Evolutionary conservation across 1,284 basidiomycete species (phyloP).

Genomic region (Puccinia novopanici): DNA sequence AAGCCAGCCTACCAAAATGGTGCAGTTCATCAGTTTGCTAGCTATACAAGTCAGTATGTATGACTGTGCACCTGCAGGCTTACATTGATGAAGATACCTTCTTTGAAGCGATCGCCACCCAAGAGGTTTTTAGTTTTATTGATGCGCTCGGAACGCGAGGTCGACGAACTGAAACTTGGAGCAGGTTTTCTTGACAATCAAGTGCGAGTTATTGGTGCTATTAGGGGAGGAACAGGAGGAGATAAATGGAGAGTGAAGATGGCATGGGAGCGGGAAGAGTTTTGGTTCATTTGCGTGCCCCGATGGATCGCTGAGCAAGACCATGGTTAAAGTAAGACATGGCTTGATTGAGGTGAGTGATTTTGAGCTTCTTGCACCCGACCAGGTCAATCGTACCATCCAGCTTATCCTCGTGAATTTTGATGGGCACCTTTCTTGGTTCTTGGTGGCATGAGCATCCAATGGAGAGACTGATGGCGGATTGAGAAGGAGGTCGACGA

Average conservation of each 20-base stretch:
- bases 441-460: neutral
- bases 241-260: conserved; percentile 37
- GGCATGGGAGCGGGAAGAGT: too few relatives aligned
- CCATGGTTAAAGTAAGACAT: conserved; percentile 23
- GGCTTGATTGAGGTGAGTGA: neutral
- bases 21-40: too few relatives aligned
- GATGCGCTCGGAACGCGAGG: conserved; percentile 34
- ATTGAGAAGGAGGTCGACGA: conserved; percentile 24
- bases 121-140: conserved; percentile 33
- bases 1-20: conserved; percentile 46
- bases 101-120: conserved; percentile 46
- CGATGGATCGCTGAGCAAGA: conserved; percentile 13
- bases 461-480: neutral
- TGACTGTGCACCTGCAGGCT: too few relatives aligned
- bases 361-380: conserved; percentile 5
- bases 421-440: conserved; percentile 7
- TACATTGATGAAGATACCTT: conserved; percentile 46
- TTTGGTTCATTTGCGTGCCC: conserved; percentile 28
- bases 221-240: neutral
- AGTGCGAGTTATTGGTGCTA: too few relatives aligned
- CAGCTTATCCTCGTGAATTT: conserved; percentile 14
- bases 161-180: conserved; percentile 49
- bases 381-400: conserved; percentile 28
- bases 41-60: too few relatives aligned
- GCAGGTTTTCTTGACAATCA: neutral